Evolutionary conservation across 805 yeast genomes (phyloP).

Genomic region (Cyberlindnera xishuangbannaensis): DNA sequence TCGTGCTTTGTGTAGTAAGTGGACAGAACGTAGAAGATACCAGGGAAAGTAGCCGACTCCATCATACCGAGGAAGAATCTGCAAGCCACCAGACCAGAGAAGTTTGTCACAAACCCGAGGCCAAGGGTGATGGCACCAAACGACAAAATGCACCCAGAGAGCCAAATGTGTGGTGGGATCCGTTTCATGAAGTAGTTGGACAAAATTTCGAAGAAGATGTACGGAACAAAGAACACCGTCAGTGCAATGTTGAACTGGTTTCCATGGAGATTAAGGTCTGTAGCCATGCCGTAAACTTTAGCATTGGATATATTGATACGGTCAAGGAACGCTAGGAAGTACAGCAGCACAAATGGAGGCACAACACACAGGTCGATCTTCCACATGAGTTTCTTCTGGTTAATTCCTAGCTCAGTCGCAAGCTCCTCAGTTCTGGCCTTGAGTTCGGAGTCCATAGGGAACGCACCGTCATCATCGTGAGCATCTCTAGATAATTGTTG

Average conservation of each 20-base stretch:
- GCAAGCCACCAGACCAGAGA: slow-evolving; percentile 41
- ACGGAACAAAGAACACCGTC: slow-evolving; percentile 44
- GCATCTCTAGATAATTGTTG: too few relatives aligned
- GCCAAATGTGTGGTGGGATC: slow-evolving; percentile 35
- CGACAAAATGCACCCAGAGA: slow-evolving; percentile 28
- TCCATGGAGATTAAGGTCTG: slow-evolving; percentile 43
- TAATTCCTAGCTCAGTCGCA: slow-evolving; percentile 42
- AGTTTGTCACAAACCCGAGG: slow-evolving; percentile 37
- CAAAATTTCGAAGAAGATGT: slow-evolving; percentile 33
- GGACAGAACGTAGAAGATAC: slow-evolving; percentile 41
- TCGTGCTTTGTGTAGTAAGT: slow-evolving; percentile 44
- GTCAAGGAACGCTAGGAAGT: slow-evolving; percentile 73
- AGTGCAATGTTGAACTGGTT: slow-evolving; percentile 39
- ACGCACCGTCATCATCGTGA: slow-evolving; percentile 6
- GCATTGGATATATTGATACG: slow-evolving; percentile 83
- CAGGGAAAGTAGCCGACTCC: slow-evolving; percentile 50
- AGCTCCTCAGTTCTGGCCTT: slow-evolving; percentile 25
- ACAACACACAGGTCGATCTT: slow-evolving; percentile 56
- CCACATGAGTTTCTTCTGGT: slow-evolving; percentile 51
- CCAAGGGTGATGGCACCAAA: slow-evolving; percentile 40
- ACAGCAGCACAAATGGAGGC: slow-evolving; percentile 70
- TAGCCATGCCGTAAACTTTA: slow-evolving; percentile 59
- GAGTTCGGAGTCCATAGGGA: slow-evolving; percentile 19
- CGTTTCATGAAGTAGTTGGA: slow-evolving; percentile 34
- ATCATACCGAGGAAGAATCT: slow-evolving; percentile 48